Percentiles rank a stretch among this genome's conserved stretches.
phyloP scores from a whole-genome alignment of 2,329 filamentous ascomycete species.

The Curvularia verruculosa region DNA sequence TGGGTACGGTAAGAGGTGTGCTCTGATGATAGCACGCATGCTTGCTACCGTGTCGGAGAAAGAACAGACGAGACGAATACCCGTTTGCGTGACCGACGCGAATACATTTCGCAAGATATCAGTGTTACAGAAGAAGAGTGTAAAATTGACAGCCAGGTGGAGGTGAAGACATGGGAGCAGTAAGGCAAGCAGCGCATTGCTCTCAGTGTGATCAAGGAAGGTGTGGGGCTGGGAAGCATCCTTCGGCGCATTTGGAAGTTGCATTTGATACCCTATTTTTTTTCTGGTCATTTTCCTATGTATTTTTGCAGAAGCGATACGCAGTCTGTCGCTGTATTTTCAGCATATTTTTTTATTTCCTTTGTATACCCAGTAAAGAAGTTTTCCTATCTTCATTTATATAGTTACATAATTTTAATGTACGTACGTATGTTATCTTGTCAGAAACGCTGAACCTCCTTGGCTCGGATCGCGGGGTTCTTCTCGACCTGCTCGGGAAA shows the following conservation, averaged over 20 bases:
- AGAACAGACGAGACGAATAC: constrained; percentile 4
- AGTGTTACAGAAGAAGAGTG: constrained; percentile 6
- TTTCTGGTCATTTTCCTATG: constrained; percentile 12
- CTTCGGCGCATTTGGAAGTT: constrained; percentile 1
- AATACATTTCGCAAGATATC: constrained; percentile 13
- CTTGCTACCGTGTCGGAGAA: background rate
- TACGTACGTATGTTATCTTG: background rate
- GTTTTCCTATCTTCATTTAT: background rate
- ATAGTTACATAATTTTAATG: constrained; percentile 13
- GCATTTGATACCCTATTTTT: constrained; percentile 14
- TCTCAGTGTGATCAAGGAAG: constrained; percentile 5
- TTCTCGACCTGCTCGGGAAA: constrained; percentile 12
- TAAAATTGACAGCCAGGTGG: background rate
- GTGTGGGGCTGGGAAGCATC: constrained; percentile 16
- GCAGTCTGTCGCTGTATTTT: constrained; percentile 3
- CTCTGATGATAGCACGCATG: constrained; percentile 1
- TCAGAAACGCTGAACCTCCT: background rate
- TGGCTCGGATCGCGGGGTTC: constrained; percentile 10
- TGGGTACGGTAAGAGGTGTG: constrained; percentile 14
- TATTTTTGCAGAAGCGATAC: constrained; percentile 4
- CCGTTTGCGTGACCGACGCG: constrained; percentile 2
- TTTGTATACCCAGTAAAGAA: constrained; percentile 11
- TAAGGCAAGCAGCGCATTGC: background rate
- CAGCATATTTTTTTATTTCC: constrained; percentile 7
- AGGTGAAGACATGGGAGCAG: background rate